A percentile compares a stretch with the other conserved stretches of the same genome.
Evolutionary conservation across 495 filamentous ascomycete genomes (phyloP).

Genomic region (Aspergillus bertholletiae): DNA sequence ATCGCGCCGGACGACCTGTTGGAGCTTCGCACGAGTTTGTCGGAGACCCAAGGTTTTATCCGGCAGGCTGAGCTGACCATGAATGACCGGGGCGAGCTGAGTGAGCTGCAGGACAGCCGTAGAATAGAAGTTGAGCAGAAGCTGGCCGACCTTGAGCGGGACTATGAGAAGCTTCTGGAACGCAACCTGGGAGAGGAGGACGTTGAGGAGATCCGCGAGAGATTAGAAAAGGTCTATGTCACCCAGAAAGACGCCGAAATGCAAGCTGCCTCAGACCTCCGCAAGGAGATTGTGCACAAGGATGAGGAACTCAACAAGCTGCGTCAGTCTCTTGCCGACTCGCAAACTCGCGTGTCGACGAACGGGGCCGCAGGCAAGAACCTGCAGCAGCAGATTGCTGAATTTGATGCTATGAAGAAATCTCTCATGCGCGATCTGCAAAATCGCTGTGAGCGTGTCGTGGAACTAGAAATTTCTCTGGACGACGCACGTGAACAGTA

Average conservation of each 20-base stretch:
- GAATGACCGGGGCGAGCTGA: slow-evolving; percentile 59
- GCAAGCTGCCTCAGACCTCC: slow-evolving; percentile 67
- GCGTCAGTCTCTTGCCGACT: slow-evolving; percentile 69
- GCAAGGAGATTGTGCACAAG: slow-evolving; percentile 65
- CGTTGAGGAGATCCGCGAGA: slow-evolving; percentile 74
- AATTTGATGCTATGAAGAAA: slow-evolving; percentile 99
- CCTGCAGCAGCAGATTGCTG: slow-evolving; percentile 94
- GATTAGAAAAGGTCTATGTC: slow-evolving; percentile 71
- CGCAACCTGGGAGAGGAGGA: slow-evolving; percentile 77
- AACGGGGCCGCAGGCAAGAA: slow-evolving; percentile 82
- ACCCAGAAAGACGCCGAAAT: slow-evolving; percentile 67
- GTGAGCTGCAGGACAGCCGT: slow-evolving; percentile 60
- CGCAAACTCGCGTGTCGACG: slow-evolving; percentile 58
- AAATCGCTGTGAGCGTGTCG: slow-evolving; percentile 95
- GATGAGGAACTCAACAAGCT: slow-evolving; percentile 74
- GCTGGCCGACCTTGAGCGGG: slow-evolving; percentile 65
- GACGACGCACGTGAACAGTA: slow-evolving; percentile 98
- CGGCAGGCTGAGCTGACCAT: slow-evolving; percentile 87
- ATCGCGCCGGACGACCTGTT: slow-evolving; percentile 78
- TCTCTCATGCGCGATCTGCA: slow-evolving; percentile 97
- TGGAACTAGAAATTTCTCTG: slow-evolving; percentile 94
- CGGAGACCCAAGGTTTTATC: slow-evolving; percentile 89
- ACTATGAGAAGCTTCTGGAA: slow-evolving; percentile 78
- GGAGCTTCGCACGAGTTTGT: slow-evolving; percentile 68
- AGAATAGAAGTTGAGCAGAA: slow-evolving; percentile 70